Percentiles rank a stretch among this genome's conserved stretches.
Evolutionary conservation across 345 rosid genomes (phyloP).

Genomic region (Angophora floribunda): DNA sequence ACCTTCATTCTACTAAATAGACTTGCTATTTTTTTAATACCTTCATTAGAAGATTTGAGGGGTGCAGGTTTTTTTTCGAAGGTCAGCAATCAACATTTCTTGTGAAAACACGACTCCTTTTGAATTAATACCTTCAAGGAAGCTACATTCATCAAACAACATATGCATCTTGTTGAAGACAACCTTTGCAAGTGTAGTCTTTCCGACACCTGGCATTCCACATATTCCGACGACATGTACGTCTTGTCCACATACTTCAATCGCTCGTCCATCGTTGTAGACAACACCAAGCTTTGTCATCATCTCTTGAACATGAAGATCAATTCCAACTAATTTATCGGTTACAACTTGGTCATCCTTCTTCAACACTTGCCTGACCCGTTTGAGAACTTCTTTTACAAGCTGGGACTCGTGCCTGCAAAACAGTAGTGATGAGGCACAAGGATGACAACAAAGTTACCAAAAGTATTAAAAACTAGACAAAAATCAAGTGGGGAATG

Average conservation of each 20-base stretch:
- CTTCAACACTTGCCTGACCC: background rate
- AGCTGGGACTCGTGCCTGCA: background rate
- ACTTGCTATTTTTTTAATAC: background rate
- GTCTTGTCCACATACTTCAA: background rate
- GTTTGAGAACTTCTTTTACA: background rate
- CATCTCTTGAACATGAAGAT: background rate
- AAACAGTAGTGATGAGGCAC: too few relatives aligned
- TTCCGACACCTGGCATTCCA: slow-evolving; percentile 9
- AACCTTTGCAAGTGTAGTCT: slow-evolving; percentile 8
- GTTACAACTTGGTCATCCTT: background rate
- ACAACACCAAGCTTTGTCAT: background rate
- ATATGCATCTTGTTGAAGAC: background rate
- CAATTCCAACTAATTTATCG: background rate
- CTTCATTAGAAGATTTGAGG: background rate
- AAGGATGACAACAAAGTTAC: too few relatives aligned
- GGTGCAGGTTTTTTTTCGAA: background rate
- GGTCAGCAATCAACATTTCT: background rate
- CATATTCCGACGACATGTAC: slow-evolving; percentile 1
- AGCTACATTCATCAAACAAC: background rate
- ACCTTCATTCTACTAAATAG: background rate
- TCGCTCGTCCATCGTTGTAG: background rate
- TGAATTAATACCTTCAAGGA: background rate
- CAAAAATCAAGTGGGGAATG: too few relatives aligned
- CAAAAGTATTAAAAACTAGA: background rate
- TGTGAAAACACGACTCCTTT: background rate